Percentiles rank a stretch among this genome's conserved stretches.
These are phyloP conservation scores for Neonectria hederae DNA, from an alignment of 2,329 filamentous ascomycete genomes.

Conservation along the genomic window DNA sequence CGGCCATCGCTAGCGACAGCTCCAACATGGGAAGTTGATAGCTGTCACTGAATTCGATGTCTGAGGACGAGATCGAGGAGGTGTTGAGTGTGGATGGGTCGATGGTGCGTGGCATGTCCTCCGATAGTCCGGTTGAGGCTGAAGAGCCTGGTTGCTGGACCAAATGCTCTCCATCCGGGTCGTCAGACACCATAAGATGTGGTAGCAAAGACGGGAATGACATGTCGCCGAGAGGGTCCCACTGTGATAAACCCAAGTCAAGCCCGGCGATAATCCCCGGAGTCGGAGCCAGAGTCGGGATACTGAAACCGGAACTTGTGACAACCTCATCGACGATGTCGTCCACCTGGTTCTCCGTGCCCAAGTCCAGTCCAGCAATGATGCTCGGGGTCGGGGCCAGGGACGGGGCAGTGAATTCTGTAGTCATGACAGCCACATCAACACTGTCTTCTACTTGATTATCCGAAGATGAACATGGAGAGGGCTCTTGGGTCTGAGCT, in stretches of 20 bases:
- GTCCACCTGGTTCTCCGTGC: conserved; percentile 17
- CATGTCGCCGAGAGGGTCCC: conserved; percentile 35
- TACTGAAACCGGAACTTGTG: conserved; percentile 3
- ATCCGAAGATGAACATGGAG: conserved; percentile 18
- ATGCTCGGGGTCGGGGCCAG: conserved; percentile 24
- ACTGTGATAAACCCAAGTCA: conserved; percentile 36
- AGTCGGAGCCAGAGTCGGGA: conserved; percentile 14
- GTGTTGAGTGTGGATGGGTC: conserved; percentile 34
- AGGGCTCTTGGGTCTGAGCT: not conserved
- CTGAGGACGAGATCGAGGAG: conserved; percentile 32
- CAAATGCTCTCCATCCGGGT: conserved; percentile 11
- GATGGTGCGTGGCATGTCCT: conserved; percentile 31
- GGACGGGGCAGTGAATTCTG: conserved; percentile 9
- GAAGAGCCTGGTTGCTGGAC: conserved; percentile 5
- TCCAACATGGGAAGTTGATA: conserved; percentile 59
- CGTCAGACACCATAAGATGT: conserved; percentile 22
- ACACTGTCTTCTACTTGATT: conserved; percentile 13
- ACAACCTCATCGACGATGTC: conserved; percentile 1
- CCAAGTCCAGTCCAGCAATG: conserved; percentile 4
- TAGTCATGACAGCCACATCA: not conserved
- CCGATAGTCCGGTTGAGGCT: not conserved
- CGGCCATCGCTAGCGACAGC: conserved; percentile 58
- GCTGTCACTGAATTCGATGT: conserved; percentile 54
- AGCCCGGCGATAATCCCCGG: conserved; percentile 32
- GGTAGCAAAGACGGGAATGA: conserved; percentile 32